Percentiles rank a stretch among this genome's conserved stretches.
These are phyloP conservation scores for Rhodotorula diobovata DNA, from an alignment of 768 basidiomycete genomes.

Conservation along the genomic window DNA sequence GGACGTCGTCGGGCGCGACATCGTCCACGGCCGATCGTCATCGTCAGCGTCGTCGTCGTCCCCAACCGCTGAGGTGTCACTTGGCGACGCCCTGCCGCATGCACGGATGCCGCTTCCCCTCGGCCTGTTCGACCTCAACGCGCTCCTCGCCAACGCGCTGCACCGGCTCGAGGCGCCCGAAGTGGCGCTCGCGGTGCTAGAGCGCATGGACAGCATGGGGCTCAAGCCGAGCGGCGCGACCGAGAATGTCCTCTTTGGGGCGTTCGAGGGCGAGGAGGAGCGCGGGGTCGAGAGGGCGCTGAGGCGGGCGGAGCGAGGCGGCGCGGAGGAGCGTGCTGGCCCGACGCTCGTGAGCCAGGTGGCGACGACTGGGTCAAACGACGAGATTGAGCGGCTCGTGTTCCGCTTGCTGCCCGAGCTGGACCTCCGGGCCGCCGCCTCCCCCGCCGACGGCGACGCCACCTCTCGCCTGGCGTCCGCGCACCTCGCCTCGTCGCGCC, in stretches of 20 bases:
- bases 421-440: background rate
- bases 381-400: constrained; percentile 54
- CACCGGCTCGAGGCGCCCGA: constrained; percentile 27
- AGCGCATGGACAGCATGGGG: constrained; percentile 13
- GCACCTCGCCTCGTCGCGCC: background rate
- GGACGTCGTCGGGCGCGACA: constrained; percentile 4
- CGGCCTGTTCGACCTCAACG: constrained; percentile 11
- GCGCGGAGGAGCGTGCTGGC: constrained; percentile 49
- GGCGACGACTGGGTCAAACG: constrained; percentile 53
- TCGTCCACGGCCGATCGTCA: constrained; percentile 1
- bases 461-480: background rate
- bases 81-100: background rate
- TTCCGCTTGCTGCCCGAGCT: constrained; percentile 56
- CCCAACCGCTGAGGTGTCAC: background rate
- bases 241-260: constrained; percentile 24
- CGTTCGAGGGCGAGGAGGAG: background rate
- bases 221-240: constrained; percentile 16
- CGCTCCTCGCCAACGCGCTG: constrained; percentile 25
- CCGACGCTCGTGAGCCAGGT: constrained; percentile 57
- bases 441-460: background rate
- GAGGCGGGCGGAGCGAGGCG: background rate
- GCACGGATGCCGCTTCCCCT: background rate
- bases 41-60: background rate
- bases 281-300: background rate
- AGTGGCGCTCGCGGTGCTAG: constrained; percentile 27